Percentiles rank a stretch among this genome's conserved stretches.
These are phyloP conservation scores for Neurospora tetraspora DNA, from an alignment of 495 filamentous ascomycete genomes.

Conservation along the genomic window DNA sequence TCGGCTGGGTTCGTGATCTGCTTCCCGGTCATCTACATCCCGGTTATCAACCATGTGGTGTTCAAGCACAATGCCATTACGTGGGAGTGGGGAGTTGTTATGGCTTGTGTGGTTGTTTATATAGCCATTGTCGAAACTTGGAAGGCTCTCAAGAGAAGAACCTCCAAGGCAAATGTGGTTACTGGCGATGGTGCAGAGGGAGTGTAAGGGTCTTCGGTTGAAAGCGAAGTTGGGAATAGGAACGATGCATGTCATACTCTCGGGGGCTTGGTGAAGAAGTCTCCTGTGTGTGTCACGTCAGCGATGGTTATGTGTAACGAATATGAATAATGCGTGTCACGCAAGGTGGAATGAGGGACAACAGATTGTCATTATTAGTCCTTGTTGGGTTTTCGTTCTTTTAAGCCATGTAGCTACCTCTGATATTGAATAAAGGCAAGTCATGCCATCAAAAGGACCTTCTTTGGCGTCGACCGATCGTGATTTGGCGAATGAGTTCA, in stretches of 20 bases:
- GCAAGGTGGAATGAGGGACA: not conserved
- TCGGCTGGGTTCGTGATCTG: slow-evolving; percentile 56
- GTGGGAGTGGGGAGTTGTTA: slow-evolving; percentile 62
- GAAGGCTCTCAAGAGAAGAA: slow-evolving; percentile 51
- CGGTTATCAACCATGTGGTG: slow-evolving; percentile 53
- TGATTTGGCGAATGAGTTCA: not conserved
- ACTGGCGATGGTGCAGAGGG: not conserved
- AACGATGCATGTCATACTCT: not conserved
- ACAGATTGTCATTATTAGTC: not conserved
- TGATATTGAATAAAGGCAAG: not conserved
- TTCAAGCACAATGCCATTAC: slow-evolving; percentile 64
- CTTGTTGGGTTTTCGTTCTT: not conserved
- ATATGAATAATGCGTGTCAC: not conserved
- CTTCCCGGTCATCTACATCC: slow-evolving; percentile 65
- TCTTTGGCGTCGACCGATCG: not conserved
- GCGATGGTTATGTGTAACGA: not conserved
- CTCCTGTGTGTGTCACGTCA: not conserved
- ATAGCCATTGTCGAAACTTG: slow-evolving; percentile 52
- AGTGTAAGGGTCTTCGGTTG: not conserved
- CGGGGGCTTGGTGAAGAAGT: not conserved
- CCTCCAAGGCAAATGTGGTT: not conserved
- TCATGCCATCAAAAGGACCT: not conserved
- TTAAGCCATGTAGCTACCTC: not conserved
- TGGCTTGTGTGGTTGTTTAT: slow-evolving; percentile 49
- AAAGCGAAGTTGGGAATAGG: not conserved